Evolutionary conservation across 2,329 filamentous ascomycete genomes (phyloP), one percentile per base, ranked within the genome.

Genomic region (Geoglossum cookeanum): DNA sequence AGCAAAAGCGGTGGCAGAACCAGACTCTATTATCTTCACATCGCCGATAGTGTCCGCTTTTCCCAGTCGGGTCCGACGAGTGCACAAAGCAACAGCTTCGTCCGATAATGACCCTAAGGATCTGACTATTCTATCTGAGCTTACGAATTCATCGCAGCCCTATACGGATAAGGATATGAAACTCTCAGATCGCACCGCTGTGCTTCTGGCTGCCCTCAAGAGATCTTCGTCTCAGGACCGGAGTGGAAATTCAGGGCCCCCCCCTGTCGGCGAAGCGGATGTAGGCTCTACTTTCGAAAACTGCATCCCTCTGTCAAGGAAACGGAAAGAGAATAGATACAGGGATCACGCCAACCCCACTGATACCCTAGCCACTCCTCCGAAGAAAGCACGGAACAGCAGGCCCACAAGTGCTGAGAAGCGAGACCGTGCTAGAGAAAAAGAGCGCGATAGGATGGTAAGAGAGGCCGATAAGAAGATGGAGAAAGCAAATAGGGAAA

Each of bases 381-480:
- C n/a, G 27, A 48, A 55, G 37, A 55, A 55, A 17, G 13, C 8
- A 55, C 27, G n/a, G 15, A 55, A 29, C n/a, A 27, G 9, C 9
- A 32, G 22, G 11, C 44, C 22, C 27, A 44, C 44, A 22, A 33
- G n/a, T n/a, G 29, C 4, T 8, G 22, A 55, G 22, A 57, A 55
- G 45, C n/a, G 35, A 58, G 44, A 45, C 6, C 33, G 27, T 9
- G 73, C 73, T 1, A 76, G 72, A 59, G 77, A 78, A 70, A 0
- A 79, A 81, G 52, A 79, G 75, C 59, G 76, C 78, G 55, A 66
- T 64, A 7, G 62, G 63, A 6, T 73, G 70, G 59, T 71, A 70
- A 27, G 78, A 79, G 61, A 75, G 77, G 42, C 67, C 2, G 78
- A 83, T 58, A 81, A 76, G 54, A 75, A 81, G 57, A 69, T 73